These are phyloP conservation scores for Boletus sp. DNA, from an alignment of 768 basidiomycete genomes.

Conservation along the genomic window DNA sequence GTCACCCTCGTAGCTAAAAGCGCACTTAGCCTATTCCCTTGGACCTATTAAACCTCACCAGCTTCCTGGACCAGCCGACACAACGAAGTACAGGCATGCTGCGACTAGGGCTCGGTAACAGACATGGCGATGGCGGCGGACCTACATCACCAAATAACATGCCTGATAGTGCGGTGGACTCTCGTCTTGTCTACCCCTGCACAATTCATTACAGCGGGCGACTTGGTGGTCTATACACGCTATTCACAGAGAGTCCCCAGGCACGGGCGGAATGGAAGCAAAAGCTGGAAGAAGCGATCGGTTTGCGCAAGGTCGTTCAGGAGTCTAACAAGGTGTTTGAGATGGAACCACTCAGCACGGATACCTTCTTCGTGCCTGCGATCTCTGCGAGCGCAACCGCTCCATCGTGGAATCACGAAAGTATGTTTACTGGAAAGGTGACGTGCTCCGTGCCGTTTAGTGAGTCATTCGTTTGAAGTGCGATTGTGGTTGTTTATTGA, in stretches of 20 bases:
- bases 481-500: slow-evolving; percentile 6
- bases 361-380: slow-evolving; percentile 82
- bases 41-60: slow-evolving; percentile 82
- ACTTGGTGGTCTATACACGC: slow-evolving; percentile 78
- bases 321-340: slow-evolving; percentile 96
- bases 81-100: slow-evolving; percentile 74
- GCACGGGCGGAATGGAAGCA: slow-evolving; percentile 84
- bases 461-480: slow-evolving; percentile 26
- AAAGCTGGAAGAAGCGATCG: slow-evolving; percentile 86
- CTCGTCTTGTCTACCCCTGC: slow-evolving; percentile 81
- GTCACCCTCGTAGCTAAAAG: background rate
- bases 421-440: slow-evolving; percentile 75
- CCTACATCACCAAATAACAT: slow-evolving; percentile 25
- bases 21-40: slow-evolving; percentile 80
- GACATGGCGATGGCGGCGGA: slow-evolving; percentile 29
- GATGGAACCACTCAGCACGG: slow-evolving; percentile 82
- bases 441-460: slow-evolving; percentile 96
- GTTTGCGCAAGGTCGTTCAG: slow-evolving; percentile 79
- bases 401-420: slow-evolving; percentile 68
- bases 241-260: slow-evolving; percentile 82
- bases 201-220: slow-evolving; percentile 88
- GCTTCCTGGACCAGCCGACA: slow-evolving; percentile 77
- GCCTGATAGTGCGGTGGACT: slow-evolving; percentile 52
- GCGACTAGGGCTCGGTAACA: slow-evolving; percentile 50
- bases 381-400: slow-evolving; percentile 44